These are phyloP conservation scores for Rhodotorula sp. DNA, from an alignment of 1,284 basidiomycete species.

Conservation along the genomic window DNA sequence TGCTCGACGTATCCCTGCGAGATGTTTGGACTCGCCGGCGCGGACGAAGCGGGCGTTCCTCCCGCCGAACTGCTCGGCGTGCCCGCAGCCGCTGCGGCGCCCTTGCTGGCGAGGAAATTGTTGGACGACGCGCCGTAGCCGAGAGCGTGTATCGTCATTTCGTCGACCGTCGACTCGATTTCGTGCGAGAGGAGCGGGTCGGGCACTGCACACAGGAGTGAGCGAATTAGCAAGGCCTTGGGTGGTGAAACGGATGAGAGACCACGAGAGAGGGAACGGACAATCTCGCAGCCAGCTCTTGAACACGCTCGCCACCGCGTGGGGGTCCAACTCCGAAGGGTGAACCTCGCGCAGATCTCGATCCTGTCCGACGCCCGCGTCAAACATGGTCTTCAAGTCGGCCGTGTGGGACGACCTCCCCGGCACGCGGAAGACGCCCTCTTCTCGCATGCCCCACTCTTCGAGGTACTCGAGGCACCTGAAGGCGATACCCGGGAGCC, in stretches of 20 bases:
- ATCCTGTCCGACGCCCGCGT: constrained; percentile 34
- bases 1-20: constrained; percentile 21
- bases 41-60: neutral
- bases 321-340: constrained; percentile 39
- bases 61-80: neutral
- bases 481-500: constrained; percentile 67
- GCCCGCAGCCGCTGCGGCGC: neutral
- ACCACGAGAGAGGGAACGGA: constrained; percentile 42
- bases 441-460: constrained; percentile 75
- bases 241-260: too few species aligned
- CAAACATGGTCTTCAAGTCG: constrained; percentile 24
- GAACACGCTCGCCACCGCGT: constrained; percentile 71
- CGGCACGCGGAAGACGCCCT: constrained; percentile 60
- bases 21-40: constrained; percentile 1
- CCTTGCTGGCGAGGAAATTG: constrained; percentile 17
- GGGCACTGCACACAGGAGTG: constrained; percentile 33
- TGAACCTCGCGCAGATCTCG: constrained; percentile 39
- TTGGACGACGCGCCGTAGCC: constrained; percentile 37
- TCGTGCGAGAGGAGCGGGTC: constrained; percentile 37
- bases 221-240: neutral
- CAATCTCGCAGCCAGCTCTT: constrained; percentile 55
- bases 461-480: constrained; percentile 75
- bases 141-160: constrained; percentile 25
- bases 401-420: constrained; percentile 17
- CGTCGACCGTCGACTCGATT: constrained; percentile 34